phyloP scores from a whole-genome alignment of 257 asterid species.

The Mitragyna speciosa region DNA sequence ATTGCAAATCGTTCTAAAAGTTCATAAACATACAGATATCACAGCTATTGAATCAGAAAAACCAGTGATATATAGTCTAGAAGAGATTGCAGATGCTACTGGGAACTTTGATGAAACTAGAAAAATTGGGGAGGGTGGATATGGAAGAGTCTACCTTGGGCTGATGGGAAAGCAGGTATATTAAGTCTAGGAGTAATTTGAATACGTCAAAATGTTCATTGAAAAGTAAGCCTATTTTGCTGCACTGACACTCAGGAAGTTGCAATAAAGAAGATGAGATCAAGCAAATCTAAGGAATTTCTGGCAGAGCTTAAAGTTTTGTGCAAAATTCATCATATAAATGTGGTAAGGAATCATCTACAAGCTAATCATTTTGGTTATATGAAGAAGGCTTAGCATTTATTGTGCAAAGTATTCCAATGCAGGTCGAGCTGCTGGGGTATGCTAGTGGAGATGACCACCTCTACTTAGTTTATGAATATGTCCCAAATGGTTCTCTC shows the following conservation, averaged over 20 bases:
- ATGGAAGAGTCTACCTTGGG: constrained; percentile 77
- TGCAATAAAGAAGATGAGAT: constrained; percentile 88
- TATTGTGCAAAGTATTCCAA: constrained; percentile 2
- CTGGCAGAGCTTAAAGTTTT: constrained; percentile 78
- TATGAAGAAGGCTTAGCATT: constrained; percentile 4
- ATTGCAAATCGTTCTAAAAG: background rate
- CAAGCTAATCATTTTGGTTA: constrained; percentile 6
- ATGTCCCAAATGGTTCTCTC: constrained; percentile 63
- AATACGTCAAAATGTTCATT: background rate
- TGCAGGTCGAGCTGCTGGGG: constrained; percentile 83
- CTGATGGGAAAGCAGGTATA: constrained; percentile 54
- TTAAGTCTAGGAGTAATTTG: background rate
- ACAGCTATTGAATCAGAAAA: constrained; percentile 69
- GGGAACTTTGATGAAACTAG: constrained; percentile 58
- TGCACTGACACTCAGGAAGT: constrained; percentile 51
- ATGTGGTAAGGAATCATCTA: constrained; percentile 57
- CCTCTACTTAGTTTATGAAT: constrained; percentile 79
- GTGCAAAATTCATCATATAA: constrained; percentile 83
- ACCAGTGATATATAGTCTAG: constrained; percentile 55
- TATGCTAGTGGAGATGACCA: constrained; percentile 81
- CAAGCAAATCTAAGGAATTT: constrained; percentile 81
- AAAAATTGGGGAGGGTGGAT: constrained; percentile 79
- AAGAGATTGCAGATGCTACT: constrained; percentile 76
- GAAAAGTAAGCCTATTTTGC: constrained; percentile 7
- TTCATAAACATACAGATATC: constrained; percentile 37